Conservation (phyloP, 2,329 filamentous ascomycete genomes). For the Leptographium radiaticola region DNA sequence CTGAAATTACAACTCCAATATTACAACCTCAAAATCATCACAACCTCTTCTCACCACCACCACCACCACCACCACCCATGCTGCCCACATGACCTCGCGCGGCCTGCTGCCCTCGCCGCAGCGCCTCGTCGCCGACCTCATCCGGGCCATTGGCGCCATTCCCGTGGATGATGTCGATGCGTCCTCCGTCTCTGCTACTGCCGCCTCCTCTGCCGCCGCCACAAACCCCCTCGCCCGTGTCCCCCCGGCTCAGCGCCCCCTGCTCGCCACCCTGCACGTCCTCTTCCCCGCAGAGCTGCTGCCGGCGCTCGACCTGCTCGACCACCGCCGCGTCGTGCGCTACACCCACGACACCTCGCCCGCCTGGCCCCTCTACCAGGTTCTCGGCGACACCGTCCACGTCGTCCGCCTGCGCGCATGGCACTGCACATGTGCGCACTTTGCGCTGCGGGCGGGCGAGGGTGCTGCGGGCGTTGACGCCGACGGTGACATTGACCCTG, state of each 20-base stretch:
- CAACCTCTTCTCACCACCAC: too few species aligned
- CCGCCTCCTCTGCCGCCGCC: background rate
- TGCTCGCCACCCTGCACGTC: constrained; percentile 71
- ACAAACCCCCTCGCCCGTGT: constrained; percentile 17
- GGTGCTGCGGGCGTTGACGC: constrained; percentile 5
- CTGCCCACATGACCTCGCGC: background rate
- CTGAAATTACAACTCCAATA: too few species aligned
- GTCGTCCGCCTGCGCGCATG: constrained; percentile 62
- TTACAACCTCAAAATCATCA: too few species aligned
- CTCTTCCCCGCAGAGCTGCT: constrained; percentile 72
- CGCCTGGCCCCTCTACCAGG: constrained; percentile 10
- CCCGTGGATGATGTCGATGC: background rate
- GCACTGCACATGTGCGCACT: constrained; percentile 84
- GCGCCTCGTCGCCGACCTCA: constrained; percentile 34
- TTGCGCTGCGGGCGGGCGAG: constrained; percentile 44
- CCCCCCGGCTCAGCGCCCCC: constrained; percentile 28
- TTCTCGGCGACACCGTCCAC: constrained; percentile 33
- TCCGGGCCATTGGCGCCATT: constrained; percentile 24
- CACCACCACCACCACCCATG: background rate
- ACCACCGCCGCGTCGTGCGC: constrained; percentile 57
- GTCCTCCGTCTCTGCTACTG: background rate
- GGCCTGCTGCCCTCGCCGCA: constrained; percentile 26
- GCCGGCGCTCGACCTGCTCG: constrained; percentile 76
- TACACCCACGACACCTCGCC: constrained; percentile 15
- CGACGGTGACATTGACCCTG: background rate